phyloP scores from a whole-genome alignment of 169 alveolate genomes.

The Plasmodium inui region DNA sequence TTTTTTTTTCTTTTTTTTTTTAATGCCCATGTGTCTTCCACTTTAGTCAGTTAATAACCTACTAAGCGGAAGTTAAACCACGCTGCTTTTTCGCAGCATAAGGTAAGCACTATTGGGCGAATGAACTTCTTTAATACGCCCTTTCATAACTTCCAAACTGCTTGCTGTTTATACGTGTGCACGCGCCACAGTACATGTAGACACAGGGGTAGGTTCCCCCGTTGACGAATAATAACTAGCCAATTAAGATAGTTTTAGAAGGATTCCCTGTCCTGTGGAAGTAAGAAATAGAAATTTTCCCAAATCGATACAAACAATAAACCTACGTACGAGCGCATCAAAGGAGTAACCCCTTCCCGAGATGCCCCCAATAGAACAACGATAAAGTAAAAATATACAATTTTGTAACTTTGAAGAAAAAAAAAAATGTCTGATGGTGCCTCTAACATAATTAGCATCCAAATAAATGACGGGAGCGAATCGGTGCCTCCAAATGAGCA shows the following conservation, averaged over 20 bases:
- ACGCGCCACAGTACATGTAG: not conserved
- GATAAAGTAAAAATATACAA: not conserved
- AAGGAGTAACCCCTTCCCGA: not conserved
- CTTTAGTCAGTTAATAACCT: not conserved
- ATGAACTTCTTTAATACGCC: not conserved
- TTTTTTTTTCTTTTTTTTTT: not conserved
- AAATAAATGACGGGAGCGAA: constrained; percentile 13
- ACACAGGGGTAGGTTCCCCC: not conserved
- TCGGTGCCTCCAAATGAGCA: not conserved
- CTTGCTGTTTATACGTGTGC: not conserved
- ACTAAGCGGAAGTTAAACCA: not conserved
- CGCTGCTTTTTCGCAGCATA: not conserved
- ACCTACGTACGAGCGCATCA: not conserved
- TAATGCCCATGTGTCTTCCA: not conserved
- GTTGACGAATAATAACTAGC: not conserved
- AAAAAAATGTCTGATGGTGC: constrained; percentile 26
- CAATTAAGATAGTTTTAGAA: not conserved
- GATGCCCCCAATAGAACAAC: not conserved
- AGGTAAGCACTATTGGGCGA: not conserved
- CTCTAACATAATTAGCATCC: not conserved
- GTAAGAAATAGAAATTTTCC: not conserved
- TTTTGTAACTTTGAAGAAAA: not conserved
- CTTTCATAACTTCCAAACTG: not conserved
- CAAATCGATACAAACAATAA: not conserved
- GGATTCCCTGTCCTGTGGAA: not conserved